Conservation (phyloP, 2,329 filamentous ascomycete species). For the Colletotrichum magnum region DNA sequence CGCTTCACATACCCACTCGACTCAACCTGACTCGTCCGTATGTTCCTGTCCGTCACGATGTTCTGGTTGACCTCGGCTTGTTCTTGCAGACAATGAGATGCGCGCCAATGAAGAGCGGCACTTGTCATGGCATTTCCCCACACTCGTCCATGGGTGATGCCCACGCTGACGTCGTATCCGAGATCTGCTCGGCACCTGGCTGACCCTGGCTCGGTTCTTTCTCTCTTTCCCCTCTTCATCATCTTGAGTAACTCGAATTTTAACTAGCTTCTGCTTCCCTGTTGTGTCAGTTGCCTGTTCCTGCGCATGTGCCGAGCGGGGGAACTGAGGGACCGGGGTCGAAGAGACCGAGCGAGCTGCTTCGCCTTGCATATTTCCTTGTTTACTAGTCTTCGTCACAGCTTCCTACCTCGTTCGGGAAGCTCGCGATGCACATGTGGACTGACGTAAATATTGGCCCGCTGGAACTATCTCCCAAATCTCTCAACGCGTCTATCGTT, state of each 20-base stretch:
- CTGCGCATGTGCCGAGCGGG: slow-evolving; percentile 10
- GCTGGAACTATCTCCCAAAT: too few species aligned
- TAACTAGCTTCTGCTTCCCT: background rate
- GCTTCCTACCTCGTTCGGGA: background rate
- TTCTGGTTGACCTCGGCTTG: background rate
- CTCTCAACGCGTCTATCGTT: too few species aligned
- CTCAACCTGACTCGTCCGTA: too few species aligned
- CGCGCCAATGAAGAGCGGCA: slow-evolving; percentile 26
- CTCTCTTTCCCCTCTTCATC: slow-evolving; percentile 18
- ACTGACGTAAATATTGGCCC: background rate
- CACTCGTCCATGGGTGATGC: slow-evolving; percentile 6
- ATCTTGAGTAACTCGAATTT: background rate
- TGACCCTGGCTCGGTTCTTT: slow-evolving; percentile 7
- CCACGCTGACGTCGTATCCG: slow-evolving; percentile 24
- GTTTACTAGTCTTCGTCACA: background rate
- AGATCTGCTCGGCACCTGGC: slow-evolving; percentile 30
- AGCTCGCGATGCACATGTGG: background rate
- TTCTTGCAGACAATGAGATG: slow-evolving; percentile 3
- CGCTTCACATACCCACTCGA: background rate
- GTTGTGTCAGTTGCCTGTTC: background rate
- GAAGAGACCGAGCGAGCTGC: background rate
- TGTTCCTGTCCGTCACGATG: background rate
- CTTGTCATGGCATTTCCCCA: background rate
- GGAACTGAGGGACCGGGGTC: too few species aligned
- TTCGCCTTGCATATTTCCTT: slow-evolving; percentile 4